Base-by-base conservation (phyloP, 768 basidiomycete genomes). In the Boletus rubroflammeus region DNA sequence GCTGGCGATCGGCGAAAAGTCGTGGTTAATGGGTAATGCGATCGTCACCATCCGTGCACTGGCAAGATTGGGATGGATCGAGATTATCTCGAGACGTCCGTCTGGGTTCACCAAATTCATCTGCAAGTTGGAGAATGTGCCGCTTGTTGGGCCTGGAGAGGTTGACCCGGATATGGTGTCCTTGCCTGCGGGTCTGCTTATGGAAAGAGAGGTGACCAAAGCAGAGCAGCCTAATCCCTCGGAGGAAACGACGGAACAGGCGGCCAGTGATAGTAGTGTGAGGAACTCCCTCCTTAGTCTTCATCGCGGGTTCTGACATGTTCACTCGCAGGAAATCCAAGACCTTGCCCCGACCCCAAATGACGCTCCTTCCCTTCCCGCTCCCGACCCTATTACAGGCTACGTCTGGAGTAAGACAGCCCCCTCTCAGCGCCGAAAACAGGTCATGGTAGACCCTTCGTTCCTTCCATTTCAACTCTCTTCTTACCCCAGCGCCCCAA, bases 381-480 rank as follows among this genome's bases (percentile, higher is more conserved):
- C 68, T 36, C 90, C 90, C 3, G 83, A 91, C 59, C 80, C 89
- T 6, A 81, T 91, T 51, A 88, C 85, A 19, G 91, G 91, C 35
- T 93, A 89, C 64, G 87, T 95, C 35, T 96, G 93, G 93, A 88
- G 85, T 57, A 81, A 82, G 17, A 81, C 85, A 3, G 88, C 92
- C 7, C 93, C 93, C 0, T 94, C 92, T 1, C 93, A 95, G 62
- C 77, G 93, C 52, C 83, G 92, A 29, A 95, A 95, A 69, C 84
- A 91, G 32, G 90, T 96, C 48, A 73, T 78, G 40, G 76, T 96
- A 50, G 91, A 95, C 61, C 94, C 95, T 0, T 83, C 87, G 19
- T 95, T 86, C 72, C 77, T 98, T 42, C 83, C 86, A 0, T 76
- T 98, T 36, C 95, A 97, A 59, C 74, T 98, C 15, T 95, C 95